Conservation (phyloP, 805 yeast species). For the Wickerhamomyces kurtzmanii region DNA sequence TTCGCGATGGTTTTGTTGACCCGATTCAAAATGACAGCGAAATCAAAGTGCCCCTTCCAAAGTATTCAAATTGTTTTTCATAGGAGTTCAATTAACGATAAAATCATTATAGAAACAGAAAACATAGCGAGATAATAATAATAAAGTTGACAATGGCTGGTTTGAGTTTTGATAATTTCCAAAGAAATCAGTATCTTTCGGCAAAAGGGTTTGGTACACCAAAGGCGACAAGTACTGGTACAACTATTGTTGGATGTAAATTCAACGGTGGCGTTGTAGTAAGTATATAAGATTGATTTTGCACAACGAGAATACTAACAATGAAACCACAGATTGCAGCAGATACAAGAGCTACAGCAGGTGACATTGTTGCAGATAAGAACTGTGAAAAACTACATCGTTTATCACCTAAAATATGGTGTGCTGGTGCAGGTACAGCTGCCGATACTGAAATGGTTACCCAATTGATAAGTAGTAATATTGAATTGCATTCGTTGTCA, state of each 20-base stretch:
- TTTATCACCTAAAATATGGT: constrained; percentile 88
- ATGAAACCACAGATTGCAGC: constrained; percentile 65
- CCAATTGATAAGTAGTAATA: constrained; percentile 80
- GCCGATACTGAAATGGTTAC: constrained; percentile 99
- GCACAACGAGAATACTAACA: not conserved
- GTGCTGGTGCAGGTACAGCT: constrained; percentile 99
- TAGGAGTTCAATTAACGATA: too few species aligned
- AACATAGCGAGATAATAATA: too few species aligned
- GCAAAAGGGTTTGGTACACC: constrained; percentile 71
- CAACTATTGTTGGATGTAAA: constrained; percentile 97
- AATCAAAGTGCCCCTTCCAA: constrained; percentile 6
- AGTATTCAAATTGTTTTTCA: too few species aligned
- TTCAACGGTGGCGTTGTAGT: constrained; percentile 85
- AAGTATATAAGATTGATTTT: constrained; percentile 4
- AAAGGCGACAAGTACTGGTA: constrained; percentile 93
- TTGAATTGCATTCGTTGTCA: constrained; percentile 82
- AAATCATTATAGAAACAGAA: too few species aligned
- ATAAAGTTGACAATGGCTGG: constrained; percentile 93
- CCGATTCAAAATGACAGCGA: constrained; percentile 9
- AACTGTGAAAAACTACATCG: constrained; percentile 94
- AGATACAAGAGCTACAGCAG: constrained; percentile 96
- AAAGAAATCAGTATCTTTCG: constrained; percentile 72
- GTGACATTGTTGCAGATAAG: constrained; percentile 94
- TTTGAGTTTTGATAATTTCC: constrained; percentile 84
- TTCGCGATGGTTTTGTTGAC: too few species aligned